Evolutionary conservation across 768 basidiomycete genomes (phyloP).

Genomic region (Lyophyllum atratum): DNA sequence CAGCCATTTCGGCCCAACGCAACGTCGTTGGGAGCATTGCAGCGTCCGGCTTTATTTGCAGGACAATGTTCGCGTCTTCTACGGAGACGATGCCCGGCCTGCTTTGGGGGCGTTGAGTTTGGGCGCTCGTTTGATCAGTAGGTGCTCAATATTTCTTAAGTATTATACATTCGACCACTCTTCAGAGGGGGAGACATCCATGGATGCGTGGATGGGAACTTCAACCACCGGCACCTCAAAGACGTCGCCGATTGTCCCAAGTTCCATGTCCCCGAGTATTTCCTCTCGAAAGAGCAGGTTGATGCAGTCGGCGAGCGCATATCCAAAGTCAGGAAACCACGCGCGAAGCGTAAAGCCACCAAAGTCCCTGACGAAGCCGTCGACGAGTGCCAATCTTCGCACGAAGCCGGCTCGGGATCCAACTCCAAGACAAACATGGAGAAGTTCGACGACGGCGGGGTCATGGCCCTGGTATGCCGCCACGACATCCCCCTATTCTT

Average conservation of each 20-base stretch:
- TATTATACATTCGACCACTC: background rate
- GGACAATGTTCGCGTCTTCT: constrained; percentile 21
- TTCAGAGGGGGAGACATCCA: constrained; percentile 37
- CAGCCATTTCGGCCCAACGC: background rate
- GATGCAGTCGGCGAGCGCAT: constrained; percentile 33
- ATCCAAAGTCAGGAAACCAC: constrained; percentile 11
- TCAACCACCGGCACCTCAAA: constrained; percentile 27
- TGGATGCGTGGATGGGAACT: constrained; percentile 22
- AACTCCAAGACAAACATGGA: constrained; percentile 20
- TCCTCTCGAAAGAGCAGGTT: constrained; percentile 34
- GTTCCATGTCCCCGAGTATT: constrained; percentile 32
- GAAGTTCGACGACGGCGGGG: constrained; percentile 32
- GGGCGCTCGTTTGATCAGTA: constrained; percentile 23
- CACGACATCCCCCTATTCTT: constrained; percentile 38
- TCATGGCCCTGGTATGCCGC: constrained; percentile 34
- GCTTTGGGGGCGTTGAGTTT: constrained; percentile 29
- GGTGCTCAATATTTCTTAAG: constrained; percentile 4
- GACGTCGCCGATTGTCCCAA: constrained; percentile 30
- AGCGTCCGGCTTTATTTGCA: background rate
- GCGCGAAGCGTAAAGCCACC: background rate
- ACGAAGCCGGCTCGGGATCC: constrained; percentile 29
- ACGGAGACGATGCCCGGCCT: constrained; percentile 31
- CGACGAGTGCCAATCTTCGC: constrained; percentile 33
- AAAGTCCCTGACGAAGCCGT: constrained; percentile 33
- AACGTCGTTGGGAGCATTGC: background rate